Conservation (phyloP, 1,284 basidiomycete genomes). For the Heterobasidion annosum region DNA sequence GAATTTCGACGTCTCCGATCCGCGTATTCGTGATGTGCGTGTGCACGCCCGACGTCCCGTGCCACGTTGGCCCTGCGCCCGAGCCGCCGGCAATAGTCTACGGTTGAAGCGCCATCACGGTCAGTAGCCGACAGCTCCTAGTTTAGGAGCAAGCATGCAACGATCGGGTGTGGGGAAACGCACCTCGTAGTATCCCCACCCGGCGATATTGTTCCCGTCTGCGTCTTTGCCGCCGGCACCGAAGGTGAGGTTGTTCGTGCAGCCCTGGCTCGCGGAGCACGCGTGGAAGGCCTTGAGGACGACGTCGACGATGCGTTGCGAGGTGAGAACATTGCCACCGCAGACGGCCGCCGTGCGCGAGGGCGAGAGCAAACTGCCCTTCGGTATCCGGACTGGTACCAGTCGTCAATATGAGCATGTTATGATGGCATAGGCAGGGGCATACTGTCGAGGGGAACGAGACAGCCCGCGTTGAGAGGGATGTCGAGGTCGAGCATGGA, state of each 20-base stretch:
- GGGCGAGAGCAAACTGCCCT: conserved; percentile 74
- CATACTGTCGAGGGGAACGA: conserved; percentile 70
- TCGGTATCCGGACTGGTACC: conserved; percentile 68
- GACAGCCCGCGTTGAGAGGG: conserved; percentile 89
- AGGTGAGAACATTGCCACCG: conserved; percentile 89
- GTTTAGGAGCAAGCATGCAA: too few relatives aligned
- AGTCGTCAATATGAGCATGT: conserved; percentile 4
- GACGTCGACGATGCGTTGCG: conserved; percentile 91
- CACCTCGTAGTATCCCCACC: conserved; percentile 95
- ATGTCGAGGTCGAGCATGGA: conserved; percentile 91
- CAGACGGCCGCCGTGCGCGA: conserved; percentile 86
- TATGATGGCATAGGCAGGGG: conserved; percentile 10
- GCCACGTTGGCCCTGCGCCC: conserved; percentile 86
- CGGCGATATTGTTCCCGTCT: conserved; percentile 66
- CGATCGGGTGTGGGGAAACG: conserved; percentile 2
- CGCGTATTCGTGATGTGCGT: conserved; percentile 93
- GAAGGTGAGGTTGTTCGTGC: conserved; percentile 91
- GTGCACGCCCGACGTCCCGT: conserved; percentile 83
- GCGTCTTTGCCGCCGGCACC: conserved; percentile 82
- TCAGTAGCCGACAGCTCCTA: too few relatives aligned
- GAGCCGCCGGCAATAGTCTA: conserved; percentile 91
- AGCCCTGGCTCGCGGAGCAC: conserved; percentile 90
- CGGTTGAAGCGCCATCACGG: background rate
- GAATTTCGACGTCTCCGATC: conserved; percentile 88
- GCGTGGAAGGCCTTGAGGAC: conserved; percentile 92